Conservation (phyloP, 805 yeast species). For the Cyberlindnera petersonii region DNA sequence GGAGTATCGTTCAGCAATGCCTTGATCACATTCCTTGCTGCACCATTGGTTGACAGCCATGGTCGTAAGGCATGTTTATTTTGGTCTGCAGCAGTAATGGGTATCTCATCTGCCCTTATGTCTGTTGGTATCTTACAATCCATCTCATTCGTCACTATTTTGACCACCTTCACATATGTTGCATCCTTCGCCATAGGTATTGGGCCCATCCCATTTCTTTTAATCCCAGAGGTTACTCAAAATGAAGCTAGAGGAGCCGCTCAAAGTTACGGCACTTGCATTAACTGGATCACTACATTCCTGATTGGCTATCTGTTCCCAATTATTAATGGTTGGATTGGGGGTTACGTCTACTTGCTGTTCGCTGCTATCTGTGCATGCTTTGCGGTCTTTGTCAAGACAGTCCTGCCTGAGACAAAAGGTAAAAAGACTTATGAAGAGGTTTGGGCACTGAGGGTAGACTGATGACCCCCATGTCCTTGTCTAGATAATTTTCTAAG, state of each 20-base stretch:
- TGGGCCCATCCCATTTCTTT: constrained; percentile 92
- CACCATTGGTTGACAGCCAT: constrained; percentile 65
- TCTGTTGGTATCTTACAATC: constrained; percentile 58
- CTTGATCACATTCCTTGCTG: constrained; percentile 67
- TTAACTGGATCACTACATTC: constrained; percentile 91
- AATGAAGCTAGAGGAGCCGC: constrained; percentile 76
- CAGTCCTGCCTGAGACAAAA: constrained; percentile 70
- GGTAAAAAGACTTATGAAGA: constrained; percentile 58
- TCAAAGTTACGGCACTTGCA: constrained; percentile 87
- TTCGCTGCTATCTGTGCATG: constrained; percentile 58
- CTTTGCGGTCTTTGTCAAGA: constrained; percentile 45
- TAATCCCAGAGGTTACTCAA: constrained; percentile 87
- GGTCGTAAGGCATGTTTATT: constrained; percentile 75
- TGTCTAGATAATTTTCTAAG: too few species aligned
- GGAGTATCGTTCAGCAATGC: constrained; percentile 72
- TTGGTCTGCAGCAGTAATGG: constrained; percentile 67
- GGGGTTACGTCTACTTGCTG: constrained; percentile 73
- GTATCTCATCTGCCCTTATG: constrained; percentile 56
- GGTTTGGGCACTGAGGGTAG: constrained; percentile 51
- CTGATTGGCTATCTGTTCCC: constrained; percentile 81
- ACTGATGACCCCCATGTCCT: too few species aligned
- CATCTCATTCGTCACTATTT: constrained; percentile 47
- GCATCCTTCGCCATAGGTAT: constrained; percentile 85
- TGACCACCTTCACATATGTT: constrained; percentile 69
- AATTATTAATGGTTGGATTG: constrained; percentile 54